Conservation (phyloP, 768 basidiomycete genomes). For the Dictyophora rubrovolvata region DNA sequence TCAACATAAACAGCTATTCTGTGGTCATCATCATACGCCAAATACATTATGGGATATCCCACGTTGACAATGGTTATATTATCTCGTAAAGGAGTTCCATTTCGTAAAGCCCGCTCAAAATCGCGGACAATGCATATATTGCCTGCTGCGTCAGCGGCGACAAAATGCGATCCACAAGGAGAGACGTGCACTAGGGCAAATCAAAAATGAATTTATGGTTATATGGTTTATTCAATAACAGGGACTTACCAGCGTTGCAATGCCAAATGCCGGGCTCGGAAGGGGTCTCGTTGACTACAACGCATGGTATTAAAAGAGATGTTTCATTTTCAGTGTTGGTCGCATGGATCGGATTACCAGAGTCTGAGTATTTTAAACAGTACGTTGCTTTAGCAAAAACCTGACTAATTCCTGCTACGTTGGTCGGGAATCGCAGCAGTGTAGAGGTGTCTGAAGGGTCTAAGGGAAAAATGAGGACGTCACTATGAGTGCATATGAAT, state of each 20-base stretch:
- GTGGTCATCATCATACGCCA: constrained; percentile 19
- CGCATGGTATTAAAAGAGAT: background rate
- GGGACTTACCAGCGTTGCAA: constrained; percentile 1
- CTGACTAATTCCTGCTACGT: constrained; percentile 23
- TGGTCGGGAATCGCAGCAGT: constrained; percentile 33
- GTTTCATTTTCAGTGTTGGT: background rate
- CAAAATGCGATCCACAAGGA: constrained; percentile 25
- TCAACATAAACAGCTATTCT: constrained; percentile 3
- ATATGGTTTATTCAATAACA: background rate
- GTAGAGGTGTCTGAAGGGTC: background rate
- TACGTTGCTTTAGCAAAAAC: background rate
- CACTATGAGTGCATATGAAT: constrained; percentile 43
- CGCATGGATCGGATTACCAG: background rate
- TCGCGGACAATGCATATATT: constrained; percentile 24
- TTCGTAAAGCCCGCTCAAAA: constrained; percentile 22
- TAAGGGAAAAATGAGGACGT: constrained; percentile 38
- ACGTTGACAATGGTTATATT: constrained; percentile 15
- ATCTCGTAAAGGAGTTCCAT: constrained; percentile 13
- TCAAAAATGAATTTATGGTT: background rate
- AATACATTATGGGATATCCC: constrained; percentile 11
- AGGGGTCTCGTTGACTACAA: background rate
- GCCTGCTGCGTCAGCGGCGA: constrained; percentile 15
- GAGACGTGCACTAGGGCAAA: constrained; percentile 26
- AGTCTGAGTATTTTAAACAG: background rate
- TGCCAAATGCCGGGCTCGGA: background rate